These are phyloP conservation scores for Gnomoniopsis sp. DNA, from an alignment of 2,329 filamentous ascomycete genomes.

Conservation along the genomic window DNA sequence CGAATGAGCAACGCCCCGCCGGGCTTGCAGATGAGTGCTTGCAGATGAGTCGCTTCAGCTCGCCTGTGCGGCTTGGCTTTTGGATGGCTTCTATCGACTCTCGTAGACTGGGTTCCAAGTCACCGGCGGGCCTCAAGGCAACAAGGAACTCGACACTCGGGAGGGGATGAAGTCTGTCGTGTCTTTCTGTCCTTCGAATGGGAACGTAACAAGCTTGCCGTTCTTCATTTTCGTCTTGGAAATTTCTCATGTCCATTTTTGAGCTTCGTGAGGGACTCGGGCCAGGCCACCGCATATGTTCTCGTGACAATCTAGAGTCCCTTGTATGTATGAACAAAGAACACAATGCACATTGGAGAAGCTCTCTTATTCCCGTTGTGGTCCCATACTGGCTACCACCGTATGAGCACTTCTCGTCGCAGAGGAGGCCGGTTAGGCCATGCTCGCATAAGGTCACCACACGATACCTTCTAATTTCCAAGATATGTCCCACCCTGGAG, in stretches of 20 bases:
- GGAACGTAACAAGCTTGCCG: background rate
- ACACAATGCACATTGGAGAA: background rate
- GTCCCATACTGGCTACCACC: background rate
- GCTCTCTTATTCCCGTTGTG: background rate
- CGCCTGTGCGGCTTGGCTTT: slow-evolving; percentile 23
- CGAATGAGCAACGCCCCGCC: slow-evolving; percentile 32
- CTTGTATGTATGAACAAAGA: background rate
- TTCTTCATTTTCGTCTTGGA: background rate
- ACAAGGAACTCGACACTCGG: slow-evolving; percentile 6
- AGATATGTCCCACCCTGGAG: background rate
- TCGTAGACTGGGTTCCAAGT: slow-evolving; percentile 15
- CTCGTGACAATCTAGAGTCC: background rate
- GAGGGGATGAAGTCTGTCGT: background rate
- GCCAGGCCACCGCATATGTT: background rate
- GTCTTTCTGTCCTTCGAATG: slow-evolving; percentile 4
- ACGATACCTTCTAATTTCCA: background rate
- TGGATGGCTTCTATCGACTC: slow-evolving; percentile 19
- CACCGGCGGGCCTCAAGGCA: background rate
- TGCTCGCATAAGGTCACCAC: background rate
- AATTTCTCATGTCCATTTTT: too few species aligned
- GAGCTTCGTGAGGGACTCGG: background rate
- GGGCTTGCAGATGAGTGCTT: slow-evolving; percentile 27
- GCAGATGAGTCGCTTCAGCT: slow-evolving; percentile 23
- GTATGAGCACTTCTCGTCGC: slow-evolving; percentile 3
- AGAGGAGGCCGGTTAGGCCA: background rate